These are phyloP conservation scores for Arachis stenosperma DNA, from an alignment of 306 rosid genomes.

Conservation along the genomic window DNA sequence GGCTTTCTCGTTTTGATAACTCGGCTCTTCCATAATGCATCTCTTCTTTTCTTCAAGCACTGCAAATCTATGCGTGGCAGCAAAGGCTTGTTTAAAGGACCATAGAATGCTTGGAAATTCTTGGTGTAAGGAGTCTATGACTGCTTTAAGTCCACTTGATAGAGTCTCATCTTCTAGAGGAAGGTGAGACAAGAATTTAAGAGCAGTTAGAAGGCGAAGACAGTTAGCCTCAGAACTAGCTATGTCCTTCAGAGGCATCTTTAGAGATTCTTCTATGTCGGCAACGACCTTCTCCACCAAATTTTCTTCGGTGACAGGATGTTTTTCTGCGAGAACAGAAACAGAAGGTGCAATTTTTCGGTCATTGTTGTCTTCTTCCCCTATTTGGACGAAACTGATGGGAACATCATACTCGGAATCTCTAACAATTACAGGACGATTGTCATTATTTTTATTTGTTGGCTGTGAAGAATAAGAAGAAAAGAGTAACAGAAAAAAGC, in stretches of 20 bases:
- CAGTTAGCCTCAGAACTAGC: slow-evolving; percentile 27
- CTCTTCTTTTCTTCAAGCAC: not conserved
- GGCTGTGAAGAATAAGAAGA: slow-evolving; percentile 4
- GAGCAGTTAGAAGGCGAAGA: slow-evolving; percentile 32
- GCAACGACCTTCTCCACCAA: slow-evolving; percentile 20
- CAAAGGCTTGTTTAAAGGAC: slow-evolving; percentile 38
- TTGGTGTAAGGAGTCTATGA: slow-evolving; percentile 20
- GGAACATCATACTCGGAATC: slow-evolving; percentile 18
- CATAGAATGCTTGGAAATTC: slow-evolving; percentile 28
- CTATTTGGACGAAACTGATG: not conserved
- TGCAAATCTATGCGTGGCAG: not conserved
- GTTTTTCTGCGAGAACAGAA: not conserved
- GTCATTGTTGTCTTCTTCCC: not conserved
- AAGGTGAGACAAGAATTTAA: slow-evolving; percentile 42
- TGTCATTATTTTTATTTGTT: not conserved
- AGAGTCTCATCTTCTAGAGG: slow-evolving; percentile 25
- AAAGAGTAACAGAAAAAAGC: not conserved
- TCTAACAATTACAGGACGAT: not conserved
- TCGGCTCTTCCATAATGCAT: not conserved
- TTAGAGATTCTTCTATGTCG: slow-evolving; percentile 30
- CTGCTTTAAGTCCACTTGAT: slow-evolving; percentile 21
- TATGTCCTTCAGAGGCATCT: slow-evolving; percentile 37
- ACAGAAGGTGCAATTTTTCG: not conserved
- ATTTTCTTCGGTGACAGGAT: not conserved
- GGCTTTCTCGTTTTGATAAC: not conserved